Evolutionary conservation across 202 grass and related monocot species (phyloP), one percentile per base, ranked within the genome.

Genomic region (Zoysia matrella): DNA sequence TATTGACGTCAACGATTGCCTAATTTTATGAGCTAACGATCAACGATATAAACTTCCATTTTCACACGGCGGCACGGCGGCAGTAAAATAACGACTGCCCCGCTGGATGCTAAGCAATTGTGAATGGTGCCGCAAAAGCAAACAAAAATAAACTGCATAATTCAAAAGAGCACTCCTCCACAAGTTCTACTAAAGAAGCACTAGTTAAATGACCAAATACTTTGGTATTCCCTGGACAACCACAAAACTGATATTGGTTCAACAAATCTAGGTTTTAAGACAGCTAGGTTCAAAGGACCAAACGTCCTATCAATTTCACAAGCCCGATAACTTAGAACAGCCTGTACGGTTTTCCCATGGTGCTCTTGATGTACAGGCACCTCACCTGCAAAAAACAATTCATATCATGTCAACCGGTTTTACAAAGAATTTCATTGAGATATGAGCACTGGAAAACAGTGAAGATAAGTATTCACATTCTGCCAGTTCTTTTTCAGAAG

Each of bases 401-500:
- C 71, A 46, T 5, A 55, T 15, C 49, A 30, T 22, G 73, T 7
- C 30, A 54, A 4, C 9, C 15, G 13, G 1, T 11, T 14, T 7
- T 36, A 10, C 0, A 22, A 9, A 14, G 15, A 72, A 42, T n/a
- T 80, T 43, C 1, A 60, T 40, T 30, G 44, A 22, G 13, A 69
- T 43, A 15, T 43, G 15, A 71, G 57, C 52, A 83, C 6, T 10
- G 43, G 14, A 71, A 45, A 15, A 8, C 5, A 53, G 57, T 1
- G 12, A 8, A 8, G 54, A 52, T 2, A 14, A 16, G 8, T 72
- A 85, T 83, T 80, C 67, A 97, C 94, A 88, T 97, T 97, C 83
- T 97, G 94, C 94, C 94, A 97, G 43, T 97, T 97, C 84, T 97
- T 97, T 60, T 97, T 97, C 65, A 97, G 79, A 36, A 97, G 22